Conservation (phyloP, 768 basidiomycete species). For the Leucocoprinus leucothites region DNA sequence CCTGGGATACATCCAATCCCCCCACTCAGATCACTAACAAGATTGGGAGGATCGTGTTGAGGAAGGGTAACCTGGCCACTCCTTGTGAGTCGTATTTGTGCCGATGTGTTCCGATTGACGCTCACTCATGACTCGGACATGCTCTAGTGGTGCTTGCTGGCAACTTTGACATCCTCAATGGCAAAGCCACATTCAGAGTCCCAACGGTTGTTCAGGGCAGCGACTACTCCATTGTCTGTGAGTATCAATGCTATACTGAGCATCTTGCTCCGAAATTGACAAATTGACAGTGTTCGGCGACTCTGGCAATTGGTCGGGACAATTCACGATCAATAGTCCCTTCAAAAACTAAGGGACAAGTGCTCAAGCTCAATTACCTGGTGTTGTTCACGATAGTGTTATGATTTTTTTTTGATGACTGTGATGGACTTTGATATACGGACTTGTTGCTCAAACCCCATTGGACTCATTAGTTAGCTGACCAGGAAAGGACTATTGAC, state of each 20-base stretch:
- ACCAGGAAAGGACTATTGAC: neutral
- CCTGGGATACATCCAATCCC: conserved; percentile 40
- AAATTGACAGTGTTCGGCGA: conserved; percentile 26
- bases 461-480: neutral
- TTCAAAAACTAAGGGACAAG: neutral
- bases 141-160: conserved; percentile 27
- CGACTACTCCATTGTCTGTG: conserved; percentile 37
- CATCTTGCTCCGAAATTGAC: neutral
- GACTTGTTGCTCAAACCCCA: neutral
- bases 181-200: conserved; percentile 29
- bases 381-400: neutral
- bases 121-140: conserved; percentile 4
- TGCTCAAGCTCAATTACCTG: neutral
- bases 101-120: neutral
- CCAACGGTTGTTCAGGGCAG: conserved; percentile 29
- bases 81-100: conserved; percentile 21
- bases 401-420: neutral
- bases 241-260: conserved; percentile 19
- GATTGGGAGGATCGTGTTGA: conserved; percentile 38
- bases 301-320: conserved; percentile 24
- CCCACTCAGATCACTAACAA: conserved; percentile 49
- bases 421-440: neutral
- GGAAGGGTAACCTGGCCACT: conserved; percentile 28
- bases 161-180: conserved; percentile 35
- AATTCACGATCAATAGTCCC: neutral